Base-by-base conservation (phyloP, 140 eudicot genomes). In the Stevia rebaudiana region DNA sequence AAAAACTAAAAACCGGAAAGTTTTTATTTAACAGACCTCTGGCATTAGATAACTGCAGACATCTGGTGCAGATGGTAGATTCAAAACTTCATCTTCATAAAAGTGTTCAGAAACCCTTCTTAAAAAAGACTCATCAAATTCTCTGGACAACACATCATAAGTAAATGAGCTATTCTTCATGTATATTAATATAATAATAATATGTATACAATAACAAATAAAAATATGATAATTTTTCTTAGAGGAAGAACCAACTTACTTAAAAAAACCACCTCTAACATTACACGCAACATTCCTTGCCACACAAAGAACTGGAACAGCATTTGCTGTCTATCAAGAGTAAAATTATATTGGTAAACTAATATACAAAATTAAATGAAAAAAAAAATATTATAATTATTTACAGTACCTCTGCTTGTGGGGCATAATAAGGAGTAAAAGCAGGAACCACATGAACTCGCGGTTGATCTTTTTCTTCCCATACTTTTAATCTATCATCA, bases 241-340 rank as follows among this genome's bases (percentile, higher is more conserved):
- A 54, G 36, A 41, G 43, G 24, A 65, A 49, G 30, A 75, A 24
- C 25, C 49, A 60, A 50, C 97, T 83, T 77, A 86, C 97, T 82
- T 94, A 79, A 88, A 94, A 68, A 94, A 94, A 28, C 99, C 90
- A 17, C 95, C 99, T 74, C 99, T 80, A 61, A 94, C 97, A 69
- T 94, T 86, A 68, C 99, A 94, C 16, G 99, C 99, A 47, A 94
- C 99, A 76, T 94, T 94, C 65, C 99, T 85, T 8, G 97, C 97
- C 65, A 94, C 99, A 65, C 99, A 94, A 36, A 94, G 84, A 71
- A 94, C 95, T 31, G 99, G 97, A 74, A 94, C 97, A 67, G 92
- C 88, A 48, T 61, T 88, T 63, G 97, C 88, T 28, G 85, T 88
- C 99, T 89, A 18, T 13, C 61, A 43, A 55, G 41, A 63, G 42